These are phyloP conservation scores for Claviceps sorghi DNA, from an alignment of 2,329 filamentous ascomycete species.

Conservation along the genomic window DNA sequence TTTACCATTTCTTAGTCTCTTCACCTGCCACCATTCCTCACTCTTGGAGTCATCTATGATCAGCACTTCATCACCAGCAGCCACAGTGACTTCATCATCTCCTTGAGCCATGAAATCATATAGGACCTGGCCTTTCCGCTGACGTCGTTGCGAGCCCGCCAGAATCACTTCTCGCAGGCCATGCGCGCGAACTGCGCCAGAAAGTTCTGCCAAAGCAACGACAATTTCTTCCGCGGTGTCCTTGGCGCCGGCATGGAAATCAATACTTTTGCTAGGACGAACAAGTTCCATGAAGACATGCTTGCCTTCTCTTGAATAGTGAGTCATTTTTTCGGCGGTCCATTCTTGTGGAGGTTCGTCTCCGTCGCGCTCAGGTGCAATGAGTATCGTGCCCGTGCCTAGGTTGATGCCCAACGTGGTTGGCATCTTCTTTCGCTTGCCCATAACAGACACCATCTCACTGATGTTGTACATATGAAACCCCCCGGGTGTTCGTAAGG, in stretches of 20 bases:
- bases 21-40: slow-evolving; percentile 97
- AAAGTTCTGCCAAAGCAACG: slow-evolving; percentile 70
- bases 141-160: slow-evolving; percentile 53
- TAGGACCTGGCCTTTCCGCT: slow-evolving; percentile 73
- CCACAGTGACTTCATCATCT: slow-evolving; percentile 90
- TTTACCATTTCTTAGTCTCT: slow-evolving; percentile 76
- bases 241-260: slow-evolving; percentile 94
- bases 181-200: slow-evolving; percentile 72
- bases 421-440: slow-evolving; percentile 95
- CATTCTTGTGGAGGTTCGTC: slow-evolving; percentile 84
- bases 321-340: slow-evolving; percentile 88
- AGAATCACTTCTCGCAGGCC: slow-evolving; percentile 73
- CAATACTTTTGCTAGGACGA: slow-evolving; percentile 80
- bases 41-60: slow-evolving; percentile 82
- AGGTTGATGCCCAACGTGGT: slow-evolving; percentile 93
- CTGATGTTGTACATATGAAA: slow-evolving; percentile 96
- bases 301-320: slow-evolving; percentile 95
- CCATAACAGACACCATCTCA: slow-evolving; percentile 94
- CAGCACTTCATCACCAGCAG: slow-evolving; percentile 76
- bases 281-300: slow-evolving; percentile 94
- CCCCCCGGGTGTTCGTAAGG: slow-evolving; percentile 51
- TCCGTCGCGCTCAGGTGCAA: slow-evolving; percentile 69
- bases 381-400: slow-evolving; percentile 74
- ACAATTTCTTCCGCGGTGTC: slow-evolving; percentile 94
- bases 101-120: slow-evolving; percentile 97